Percentiles rank a stretch among this genome's conserved stretches.
phyloP scores from a whole-genome alignment of 441 rosid species.

The Daphne laureola region DNA sequence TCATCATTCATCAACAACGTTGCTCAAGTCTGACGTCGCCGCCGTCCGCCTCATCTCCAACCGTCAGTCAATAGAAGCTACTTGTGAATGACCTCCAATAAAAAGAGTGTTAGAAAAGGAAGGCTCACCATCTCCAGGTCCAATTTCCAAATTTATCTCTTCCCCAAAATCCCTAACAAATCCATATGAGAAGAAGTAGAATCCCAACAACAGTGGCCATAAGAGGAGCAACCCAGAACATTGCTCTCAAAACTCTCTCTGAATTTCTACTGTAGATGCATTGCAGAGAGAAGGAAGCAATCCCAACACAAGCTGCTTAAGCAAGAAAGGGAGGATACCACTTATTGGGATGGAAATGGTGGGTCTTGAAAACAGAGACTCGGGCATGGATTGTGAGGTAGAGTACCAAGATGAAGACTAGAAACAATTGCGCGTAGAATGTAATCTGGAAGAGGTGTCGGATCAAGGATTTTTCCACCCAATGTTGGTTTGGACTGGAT shows the following conservation, averaged over 20 bases:
- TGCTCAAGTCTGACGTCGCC: too few species aligned
- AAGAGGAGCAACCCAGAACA: slow-evolving; percentile 67
- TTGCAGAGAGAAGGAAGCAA: slow-evolving; percentile 46
- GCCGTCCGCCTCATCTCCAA: too few species aligned
- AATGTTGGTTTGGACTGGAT: slow-evolving; percentile 24
- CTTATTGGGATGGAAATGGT: slow-evolving; percentile 54
- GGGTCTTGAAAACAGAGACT: slow-evolving; percentile 28
- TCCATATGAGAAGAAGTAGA: slow-evolving; percentile 39
- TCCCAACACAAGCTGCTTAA: slow-evolving; percentile 43
- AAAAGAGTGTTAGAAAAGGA: slow-evolving; percentile 70
- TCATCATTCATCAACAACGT: too few species aligned
- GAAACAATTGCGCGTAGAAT: slow-evolving; percentile 45
- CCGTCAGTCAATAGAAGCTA: slow-evolving; percentile 74
- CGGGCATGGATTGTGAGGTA: slow-evolving; percentile 55
- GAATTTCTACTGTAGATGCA: slow-evolving; percentile 37
- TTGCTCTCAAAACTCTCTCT: slow-evolving; percentile 40
- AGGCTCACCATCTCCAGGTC: slow-evolving; percentile 88
- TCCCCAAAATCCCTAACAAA: slow-evolving; percentile 91
- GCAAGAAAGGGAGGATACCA: slow-evolving; percentile 77
- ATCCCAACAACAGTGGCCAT: slow-evolving; percentile 51
- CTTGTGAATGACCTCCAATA: slow-evolving; percentile 56
- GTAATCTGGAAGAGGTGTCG: slow-evolving; percentile 46
- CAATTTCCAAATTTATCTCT: slow-evolving; percentile 97
- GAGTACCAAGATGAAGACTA: slow-evolving; percentile 35
- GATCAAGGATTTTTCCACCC: slow-evolving; percentile 27